Conservation (phyloP, 768 basidiomycete species). For the Phlebiopsis gigantea region DNA sequence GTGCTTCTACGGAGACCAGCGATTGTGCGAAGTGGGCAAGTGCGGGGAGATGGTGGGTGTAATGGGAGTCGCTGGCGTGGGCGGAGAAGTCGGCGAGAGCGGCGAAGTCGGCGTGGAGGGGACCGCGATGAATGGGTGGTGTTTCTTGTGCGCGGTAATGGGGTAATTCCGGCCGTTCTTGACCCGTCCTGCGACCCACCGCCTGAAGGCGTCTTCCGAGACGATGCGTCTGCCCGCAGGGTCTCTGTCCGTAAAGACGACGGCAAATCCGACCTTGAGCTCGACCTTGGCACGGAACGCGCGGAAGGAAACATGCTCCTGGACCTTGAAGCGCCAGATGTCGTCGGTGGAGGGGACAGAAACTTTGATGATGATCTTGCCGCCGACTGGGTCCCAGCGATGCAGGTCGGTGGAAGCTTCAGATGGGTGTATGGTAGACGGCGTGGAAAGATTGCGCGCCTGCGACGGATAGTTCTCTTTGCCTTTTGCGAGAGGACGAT, state of each 20-base stretch:
- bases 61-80: conserved; percentile 3
- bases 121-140: background rate
- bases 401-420: conserved; percentile 1
- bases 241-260: conserved; percentile 26
- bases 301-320: conserved; percentile 26
- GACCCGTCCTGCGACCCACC: conserved; percentile 29
- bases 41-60: background rate
- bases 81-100: conserved; percentile 5
- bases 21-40: background rate
- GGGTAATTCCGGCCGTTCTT: conserved; percentile 32
- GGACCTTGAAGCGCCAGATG: conserved; percentile 33
- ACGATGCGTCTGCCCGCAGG: conserved; percentile 19
- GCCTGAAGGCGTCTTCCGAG: conserved; percentile 28
- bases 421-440: background rate
- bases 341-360: conserved; percentile 35
- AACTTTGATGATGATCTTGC: conserved; percentile 34
- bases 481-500: conserved; percentile 12
- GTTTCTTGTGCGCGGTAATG: conserved; percentile 22
- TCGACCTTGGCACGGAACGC: conserved; percentile 28
- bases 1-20: background rate
- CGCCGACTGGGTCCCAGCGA: conserved; percentile 29
- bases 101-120: conserved; percentile 9
- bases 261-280: conserved; percentile 32
- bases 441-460: background rate
- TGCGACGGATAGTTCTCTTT: conserved; percentile 11